Evolutionary conservation across 2,329 filamentous ascomycete genomes (phyloP), one percentile per base, ranked within the genome.

Genomic region (Davidsoniella neocaledoniae): DNA sequence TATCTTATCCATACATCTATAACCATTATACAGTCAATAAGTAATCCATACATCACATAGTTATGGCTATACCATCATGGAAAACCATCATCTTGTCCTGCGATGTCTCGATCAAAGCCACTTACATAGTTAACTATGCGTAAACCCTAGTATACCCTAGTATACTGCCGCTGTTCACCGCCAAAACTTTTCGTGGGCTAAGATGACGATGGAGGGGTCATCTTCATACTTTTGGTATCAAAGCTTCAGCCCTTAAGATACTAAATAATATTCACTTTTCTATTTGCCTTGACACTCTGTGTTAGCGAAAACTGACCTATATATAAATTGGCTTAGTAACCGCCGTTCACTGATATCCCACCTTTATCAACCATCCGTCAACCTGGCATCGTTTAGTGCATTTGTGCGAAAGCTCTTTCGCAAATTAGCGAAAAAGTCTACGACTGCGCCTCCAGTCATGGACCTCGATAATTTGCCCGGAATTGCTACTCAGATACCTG

Each of bases 101-200:
- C 19, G 21, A 23, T 23, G 5, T 23, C 26, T 39, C 14, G 7
- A 37, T 21, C 7, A 19, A 16, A n/a, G 36, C 38, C 7, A 40
- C 14, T 19, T 40, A 40, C 19, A 19, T 19, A 19, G 19, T 19
- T 40, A 7, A 37, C 26, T 8, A 46, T 37, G 16, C 38, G 3
- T 33, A n/a, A 47, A 14, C 29, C 44, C 48, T 38, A 48, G 48
- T 5, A 54, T 61, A 58, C 55, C 44, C 48, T 38, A 48, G 48
- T 5, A 54, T 61, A 58, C 55, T 63, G 61, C 61, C 61, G 6
- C 1, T 2, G 2, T 17, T 44, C 53, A 62, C 60, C 61, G 60
- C 60, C 54, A 44, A 55, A 55, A 55, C 57, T 59, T 60, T 55
- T 49, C 2, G 29, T 33, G 12, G 29, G 29, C 6, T 33, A 10